These are phyloP conservation scores for Boletus vermiculosoides DNA, from an alignment of 768 basidiomycete species.

Conservation along the genomic window DNA sequence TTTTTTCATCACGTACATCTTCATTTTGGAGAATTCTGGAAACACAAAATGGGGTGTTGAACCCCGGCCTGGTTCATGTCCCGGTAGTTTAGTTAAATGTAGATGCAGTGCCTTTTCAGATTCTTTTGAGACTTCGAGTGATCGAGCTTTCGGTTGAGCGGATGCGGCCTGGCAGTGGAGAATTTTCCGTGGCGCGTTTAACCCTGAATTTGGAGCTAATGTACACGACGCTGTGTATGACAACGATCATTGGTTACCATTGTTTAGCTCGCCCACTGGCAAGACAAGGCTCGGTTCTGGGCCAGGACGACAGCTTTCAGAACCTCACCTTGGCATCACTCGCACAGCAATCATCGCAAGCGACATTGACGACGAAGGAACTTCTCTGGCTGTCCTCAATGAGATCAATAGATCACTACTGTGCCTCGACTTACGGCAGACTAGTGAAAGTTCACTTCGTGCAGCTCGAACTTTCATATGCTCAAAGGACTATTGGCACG, in stretches of 20 bases:
- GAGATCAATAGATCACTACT: background rate
- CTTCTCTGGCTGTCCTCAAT: background rate
- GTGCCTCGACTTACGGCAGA: background rate
- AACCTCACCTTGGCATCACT: background rate
- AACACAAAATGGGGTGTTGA: conserved; percentile 26
- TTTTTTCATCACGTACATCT: conserved; percentile 3
- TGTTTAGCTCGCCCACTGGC: background rate
- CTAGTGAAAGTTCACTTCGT: too few relatives aligned
- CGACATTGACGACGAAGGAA: background rate
- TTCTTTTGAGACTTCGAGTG: background rate
- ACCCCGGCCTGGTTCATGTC: conserved; percentile 9
- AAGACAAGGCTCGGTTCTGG: background rate
- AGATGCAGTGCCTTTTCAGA: conserved; percentile 5
- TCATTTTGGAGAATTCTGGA: conserved; percentile 4
- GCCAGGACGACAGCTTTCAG: background rate
- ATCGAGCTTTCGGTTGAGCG: background rate
- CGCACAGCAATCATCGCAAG: background rate
- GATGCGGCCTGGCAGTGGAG: background rate
- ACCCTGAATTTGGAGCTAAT: background rate
- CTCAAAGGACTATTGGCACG: too few relatives aligned
- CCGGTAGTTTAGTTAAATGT: conserved; percentile 2
- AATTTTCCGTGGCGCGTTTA: background rate
- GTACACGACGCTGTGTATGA: background rate
- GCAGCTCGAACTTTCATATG: too few relatives aligned
- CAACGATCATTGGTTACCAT: background rate